Evolutionary conservation across 2,329 filamentous ascomycete species (phyloP).

Genomic region (Clonostachys sp.): DNA sequence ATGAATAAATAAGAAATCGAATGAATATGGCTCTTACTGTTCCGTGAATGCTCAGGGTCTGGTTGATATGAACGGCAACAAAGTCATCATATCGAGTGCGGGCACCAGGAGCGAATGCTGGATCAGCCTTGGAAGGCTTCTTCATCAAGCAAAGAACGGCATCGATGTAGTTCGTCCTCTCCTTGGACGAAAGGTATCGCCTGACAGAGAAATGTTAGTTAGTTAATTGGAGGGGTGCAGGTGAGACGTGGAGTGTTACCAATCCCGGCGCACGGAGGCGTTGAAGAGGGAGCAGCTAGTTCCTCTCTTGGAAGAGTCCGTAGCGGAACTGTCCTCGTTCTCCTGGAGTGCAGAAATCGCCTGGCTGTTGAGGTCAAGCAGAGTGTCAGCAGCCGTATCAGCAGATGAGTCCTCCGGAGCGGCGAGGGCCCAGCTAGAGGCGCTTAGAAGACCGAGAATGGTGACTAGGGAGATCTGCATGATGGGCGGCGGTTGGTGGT

Average conservation of each 20-base stretch:
- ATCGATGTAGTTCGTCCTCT: constrained; percentile 14
- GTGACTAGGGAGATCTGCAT: too few relatives aligned
- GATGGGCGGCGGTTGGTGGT: too few relatives aligned
- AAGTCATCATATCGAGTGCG: constrained; percentile 23
- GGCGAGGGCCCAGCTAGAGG: too few relatives aligned
- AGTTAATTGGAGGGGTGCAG: too few relatives aligned
- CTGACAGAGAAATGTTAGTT: too few relatives aligned
- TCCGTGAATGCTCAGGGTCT: constrained; percentile 12
- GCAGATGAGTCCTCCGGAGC: too few relatives aligned
- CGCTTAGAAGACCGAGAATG: too few relatives aligned
- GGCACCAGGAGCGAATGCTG: constrained; percentile 12
- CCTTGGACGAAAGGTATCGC: neutral
- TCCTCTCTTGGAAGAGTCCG: neutral
- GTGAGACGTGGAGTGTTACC: neutral
- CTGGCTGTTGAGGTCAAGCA: too few relatives aligned
- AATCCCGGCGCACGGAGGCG: neutral
- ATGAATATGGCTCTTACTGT: constrained; percentile 9
- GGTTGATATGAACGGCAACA: constrained; percentile 22
- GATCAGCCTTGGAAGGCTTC: constrained; percentile 12
- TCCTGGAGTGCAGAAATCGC: too few relatives aligned
- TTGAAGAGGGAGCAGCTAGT: neutral
- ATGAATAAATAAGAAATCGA: neutral
- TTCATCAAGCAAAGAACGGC: constrained; percentile 14
- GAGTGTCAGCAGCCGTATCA: too few relatives aligned
- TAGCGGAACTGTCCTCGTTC: too few relatives aligned